phyloP scores from a whole-genome alignment of 129 eudicot species.

The Saposhnikovia divaricata region DNA sequence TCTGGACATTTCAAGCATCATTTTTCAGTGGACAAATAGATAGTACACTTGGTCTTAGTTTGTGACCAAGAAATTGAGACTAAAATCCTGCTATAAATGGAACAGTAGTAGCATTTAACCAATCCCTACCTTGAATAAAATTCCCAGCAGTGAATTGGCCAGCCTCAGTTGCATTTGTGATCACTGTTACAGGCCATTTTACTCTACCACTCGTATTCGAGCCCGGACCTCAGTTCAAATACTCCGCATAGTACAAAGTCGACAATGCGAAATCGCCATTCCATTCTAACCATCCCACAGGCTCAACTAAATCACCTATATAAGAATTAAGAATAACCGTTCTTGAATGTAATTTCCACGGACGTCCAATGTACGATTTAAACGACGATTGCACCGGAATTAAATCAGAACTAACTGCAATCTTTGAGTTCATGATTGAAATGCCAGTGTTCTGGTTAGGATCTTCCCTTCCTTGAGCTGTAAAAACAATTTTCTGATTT shows the following conservation, averaged over 20 bases:
- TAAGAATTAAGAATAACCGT: slow-evolving; percentile 16
- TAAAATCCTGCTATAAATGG: not conserved
- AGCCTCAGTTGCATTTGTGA: slow-evolving; percentile 18
- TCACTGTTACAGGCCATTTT: not conserved
- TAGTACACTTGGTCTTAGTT: not conserved
- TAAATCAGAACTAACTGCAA: slow-evolving; percentile 20
- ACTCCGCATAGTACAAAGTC: too few relatives aligned
- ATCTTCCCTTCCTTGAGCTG: too few relatives aligned
- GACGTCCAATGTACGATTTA: slow-evolving; percentile 30
- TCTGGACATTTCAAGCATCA: too few relatives aligned
- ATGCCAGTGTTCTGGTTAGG: not conserved
- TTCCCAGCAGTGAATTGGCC: slow-evolving; percentile 15
- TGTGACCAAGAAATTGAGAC: not conserved
- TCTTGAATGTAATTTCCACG: slow-evolving; percentile 35
- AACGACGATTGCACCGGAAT: not conserved
- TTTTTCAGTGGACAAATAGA: not conserved
- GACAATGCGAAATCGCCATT: slow-evolving; percentile 17
- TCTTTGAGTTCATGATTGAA: slow-evolving; percentile 18
- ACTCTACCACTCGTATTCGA: too few relatives aligned
- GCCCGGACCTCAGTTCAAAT: too few relatives aligned
- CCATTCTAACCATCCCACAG: slow-evolving; percentile 36
- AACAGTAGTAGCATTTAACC: not conserved
- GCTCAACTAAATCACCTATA: slow-evolving; percentile 20
- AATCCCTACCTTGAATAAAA: slow-evolving; percentile 12
- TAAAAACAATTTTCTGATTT: too few relatives aligned